Percentiles rank a stretch among this genome's conserved stretches.
These are phyloP conservation scores for Fusarium mexicanum DNA, from an alignment of 2,329 filamentous ascomycete species.

Conservation along the genomic window DNA sequence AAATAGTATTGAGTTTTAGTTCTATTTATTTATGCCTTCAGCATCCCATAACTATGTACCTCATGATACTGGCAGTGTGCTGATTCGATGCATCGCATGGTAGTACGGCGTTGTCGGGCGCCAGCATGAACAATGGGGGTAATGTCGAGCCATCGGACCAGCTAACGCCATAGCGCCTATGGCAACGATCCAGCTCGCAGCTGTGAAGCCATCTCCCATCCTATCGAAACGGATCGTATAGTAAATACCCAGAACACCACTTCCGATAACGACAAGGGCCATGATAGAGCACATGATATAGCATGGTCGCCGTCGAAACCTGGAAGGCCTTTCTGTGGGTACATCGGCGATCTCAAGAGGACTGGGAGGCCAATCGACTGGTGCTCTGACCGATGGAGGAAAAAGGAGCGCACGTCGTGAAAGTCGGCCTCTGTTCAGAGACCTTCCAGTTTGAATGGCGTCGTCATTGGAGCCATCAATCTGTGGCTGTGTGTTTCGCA, in stretches of 20 bases:
- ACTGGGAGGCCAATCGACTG: background rate
- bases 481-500: accelerated
- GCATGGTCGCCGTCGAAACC: background rate
- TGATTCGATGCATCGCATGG: background rate
- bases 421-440: accelerated
- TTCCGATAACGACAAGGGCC: background rate
- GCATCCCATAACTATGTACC: background rate
- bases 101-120: background rate
- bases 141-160: background rate
- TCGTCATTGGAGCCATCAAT: accelerated
- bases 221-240: background rate
- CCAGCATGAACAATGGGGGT: background rate
- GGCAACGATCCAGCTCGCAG: background rate
- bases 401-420: accelerated
- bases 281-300: background rate
- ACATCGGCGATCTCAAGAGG: background rate
- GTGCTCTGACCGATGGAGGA: too few species aligned
- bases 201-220: background rate
- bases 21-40: accelerated
- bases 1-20: accelerated
- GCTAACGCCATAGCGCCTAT: background rate
- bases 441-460: too few species aligned
- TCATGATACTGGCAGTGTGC: background rate
- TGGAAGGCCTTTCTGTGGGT: background rate
- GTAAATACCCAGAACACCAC: background rate